Base-by-base conservation (phyloP, 371 early-diverging fungal genomes). In the Mucor piriformis region DNA sequence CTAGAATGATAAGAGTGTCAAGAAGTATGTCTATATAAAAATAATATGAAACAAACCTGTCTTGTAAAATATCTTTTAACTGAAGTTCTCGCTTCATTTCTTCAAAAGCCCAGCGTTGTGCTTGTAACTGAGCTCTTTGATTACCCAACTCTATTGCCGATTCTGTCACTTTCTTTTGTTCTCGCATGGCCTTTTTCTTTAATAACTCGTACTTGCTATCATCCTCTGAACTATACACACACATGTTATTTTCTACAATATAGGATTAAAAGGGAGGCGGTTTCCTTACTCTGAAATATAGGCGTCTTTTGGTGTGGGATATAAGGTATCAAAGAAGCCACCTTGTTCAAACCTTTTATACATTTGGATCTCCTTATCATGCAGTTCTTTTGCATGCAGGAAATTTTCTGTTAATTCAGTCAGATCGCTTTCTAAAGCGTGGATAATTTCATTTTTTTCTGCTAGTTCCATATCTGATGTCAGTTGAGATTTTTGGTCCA, bases 51-150 rank as follows among this genome's bases (percentile, higher is more conserved):
- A 33, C 42, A 40, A 54, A 61, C 50, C 23, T 13, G 20, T 55
- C 48, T 24, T 34, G 15, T 47, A 70, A 25, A 25, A 77, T 56
- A 20, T 69, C 67, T 48, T 50, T 40, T 57, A 70, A 50, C 50
- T 64, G 21, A 6, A 62, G 13, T 29, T 68, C 61, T 15, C 67
- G 54, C 48, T 71, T 74, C 66, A 74, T 65, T 37, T 78, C 64
- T 29, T 69, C 38, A 53, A 78, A 67, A 2, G 75, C 75, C 73
- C 71, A 69, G n/a, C 64, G 63, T 33, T 78, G 75, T 16, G 72
- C 73, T 73, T 59, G 47, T 48, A 76, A 48, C 37, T 59, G 55
- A 3, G 47, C 64, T 47, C 80, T 67, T 23, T 76, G 70, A 23
- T 69, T 63, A 6, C 70, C 74, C 24, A 79, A 55, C 25, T 69